Evolutionary conservation across 75 land plant species (phyloP).

Genomic region (Ceratopteris richardii): DNA sequence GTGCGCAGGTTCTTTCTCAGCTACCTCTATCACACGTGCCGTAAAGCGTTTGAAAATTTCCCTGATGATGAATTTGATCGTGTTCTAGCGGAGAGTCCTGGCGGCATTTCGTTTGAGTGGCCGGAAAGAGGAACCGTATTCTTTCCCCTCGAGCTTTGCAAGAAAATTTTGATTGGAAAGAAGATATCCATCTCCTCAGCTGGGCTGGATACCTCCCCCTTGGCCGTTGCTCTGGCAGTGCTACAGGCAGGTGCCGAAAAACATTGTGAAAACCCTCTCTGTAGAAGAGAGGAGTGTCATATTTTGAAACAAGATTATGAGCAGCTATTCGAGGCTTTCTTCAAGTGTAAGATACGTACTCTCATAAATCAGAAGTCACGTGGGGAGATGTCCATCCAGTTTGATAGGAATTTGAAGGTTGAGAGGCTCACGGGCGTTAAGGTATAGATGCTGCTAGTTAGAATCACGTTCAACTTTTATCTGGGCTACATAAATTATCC

Average conservation of each 20-base stretch:
- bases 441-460: neutral
- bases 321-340: slow-evolving; percentile 4
- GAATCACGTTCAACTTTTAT: too few relatives aligned
- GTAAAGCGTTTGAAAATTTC: neutral
- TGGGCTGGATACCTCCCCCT: slow-evolving; percentile 1
- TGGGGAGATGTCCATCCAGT: slow-evolving; percentile 2
- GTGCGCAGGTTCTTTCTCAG: slow-evolving; percentile 8
- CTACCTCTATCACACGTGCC: slow-evolving; percentile 4
- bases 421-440: neutral
- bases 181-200: neutral
- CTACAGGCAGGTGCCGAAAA: neutral
- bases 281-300: slow-evolving; percentile 7
- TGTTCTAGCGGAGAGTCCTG: neutral
- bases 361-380: slow-evolving; percentile 4
- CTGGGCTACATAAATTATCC: too few relatives aligned
- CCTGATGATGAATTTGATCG: neutral
- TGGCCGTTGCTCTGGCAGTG: slow-evolving; percentile 3
- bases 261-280: neutral
- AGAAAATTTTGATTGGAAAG: slow-evolving; percentile 1
- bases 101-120: neutral
- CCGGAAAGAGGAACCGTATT: neutral
- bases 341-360: neutral
- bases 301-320: slow-evolving; percentile 2
- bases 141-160: neutral
- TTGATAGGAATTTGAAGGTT: neutral